Conservation (phyloP, 78 protist species). For the Paratrimastix pyriformis region DNA sequence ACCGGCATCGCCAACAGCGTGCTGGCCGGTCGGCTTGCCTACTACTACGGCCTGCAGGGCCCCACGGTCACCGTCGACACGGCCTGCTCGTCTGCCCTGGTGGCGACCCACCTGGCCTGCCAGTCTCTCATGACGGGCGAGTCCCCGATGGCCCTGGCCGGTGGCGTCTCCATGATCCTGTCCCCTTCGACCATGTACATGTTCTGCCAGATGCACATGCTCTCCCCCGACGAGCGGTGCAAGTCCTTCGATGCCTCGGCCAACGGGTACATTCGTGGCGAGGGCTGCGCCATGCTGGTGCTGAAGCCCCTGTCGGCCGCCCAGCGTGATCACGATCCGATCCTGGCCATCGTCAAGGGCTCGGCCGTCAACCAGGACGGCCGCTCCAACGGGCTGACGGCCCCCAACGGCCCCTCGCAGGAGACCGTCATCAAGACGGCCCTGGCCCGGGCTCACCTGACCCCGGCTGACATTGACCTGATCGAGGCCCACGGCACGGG, state of each 20-base stretch:
- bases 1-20: no score
- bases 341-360: slow-evolving; percentile 7
- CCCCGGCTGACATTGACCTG: neutral
- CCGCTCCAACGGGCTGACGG: neutral
- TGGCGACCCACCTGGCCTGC: neutral
- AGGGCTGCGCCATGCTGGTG: slow-evolving; percentile 17
- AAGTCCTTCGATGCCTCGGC: slow-evolving; percentile 13
- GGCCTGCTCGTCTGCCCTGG: neutral
- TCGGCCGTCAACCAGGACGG: neutral
- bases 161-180: neutral
- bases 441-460: neutral
- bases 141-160: neutral
- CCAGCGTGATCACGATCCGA: neutral
- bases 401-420: neutral
- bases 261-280: slow-evolving; percentile 12
- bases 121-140: neutral
- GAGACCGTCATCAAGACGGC: neutral
- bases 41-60: neutral
- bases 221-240: slow-evolving; percentile 17
- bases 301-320: slow-evolving; percentile 11
- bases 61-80: neutral
- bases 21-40: neutral
- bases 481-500: slow-evolving; percentile 15
- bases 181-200: neutral
- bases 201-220: neutral